Conservation (phyloP, 2,329 filamentous ascomycete genomes). For the Colletotrichum caudatum region DNA sequence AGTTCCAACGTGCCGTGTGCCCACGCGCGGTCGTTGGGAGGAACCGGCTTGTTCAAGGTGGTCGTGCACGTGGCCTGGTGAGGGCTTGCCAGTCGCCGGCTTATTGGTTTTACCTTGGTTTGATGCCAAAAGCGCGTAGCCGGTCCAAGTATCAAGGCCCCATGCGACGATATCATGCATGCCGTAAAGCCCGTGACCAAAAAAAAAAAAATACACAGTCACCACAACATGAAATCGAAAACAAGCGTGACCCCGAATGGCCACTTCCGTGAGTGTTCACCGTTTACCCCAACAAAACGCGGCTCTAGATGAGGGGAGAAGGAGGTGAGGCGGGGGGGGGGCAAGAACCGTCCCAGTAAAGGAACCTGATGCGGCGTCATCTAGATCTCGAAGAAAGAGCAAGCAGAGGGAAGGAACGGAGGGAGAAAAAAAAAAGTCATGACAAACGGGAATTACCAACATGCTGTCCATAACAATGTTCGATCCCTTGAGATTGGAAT, state of each 20-base stretch:
- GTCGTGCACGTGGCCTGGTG: neutral
- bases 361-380: neutral
- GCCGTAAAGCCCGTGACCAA: slow-evolving; percentile 8
- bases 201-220: neutral
- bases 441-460: neutral
- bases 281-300: neutral
- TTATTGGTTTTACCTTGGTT: neutral
- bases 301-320: neutral
- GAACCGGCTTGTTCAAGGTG: neutral
- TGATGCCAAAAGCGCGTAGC: neutral
- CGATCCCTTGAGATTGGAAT: neutral
- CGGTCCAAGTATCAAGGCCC: neutral
- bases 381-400: neutral
- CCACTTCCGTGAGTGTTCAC: neutral
- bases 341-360: neutral
- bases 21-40: neutral
- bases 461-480: neutral
- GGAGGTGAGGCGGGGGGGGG: too few species aligned
- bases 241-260: neutral
- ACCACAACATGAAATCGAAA: neutral
- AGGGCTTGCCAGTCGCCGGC: neutral
- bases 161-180: slow-evolving; percentile 8
- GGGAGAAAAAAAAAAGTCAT: neutral
- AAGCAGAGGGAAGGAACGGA: too few species aligned
- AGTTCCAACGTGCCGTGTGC: neutral